phyloP scores from a whole-genome alignment of 805 yeast species.

The Sugiyamaella marilandica region DNA sequence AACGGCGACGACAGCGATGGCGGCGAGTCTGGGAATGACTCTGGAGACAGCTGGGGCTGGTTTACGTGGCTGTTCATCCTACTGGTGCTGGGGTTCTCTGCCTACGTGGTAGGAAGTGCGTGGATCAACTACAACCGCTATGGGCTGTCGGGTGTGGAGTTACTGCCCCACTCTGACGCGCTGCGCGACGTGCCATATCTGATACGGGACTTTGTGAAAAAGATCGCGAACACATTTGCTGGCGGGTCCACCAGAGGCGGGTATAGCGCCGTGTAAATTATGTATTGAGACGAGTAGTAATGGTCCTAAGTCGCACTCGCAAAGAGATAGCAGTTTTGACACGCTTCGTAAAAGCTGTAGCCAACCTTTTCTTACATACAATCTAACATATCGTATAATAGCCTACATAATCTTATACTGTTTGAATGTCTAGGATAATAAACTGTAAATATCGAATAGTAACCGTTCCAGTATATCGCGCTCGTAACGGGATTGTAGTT shows the following conservation, averaged over 20 bases:
- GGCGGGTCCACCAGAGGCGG: slow-evolving; percentile 68
- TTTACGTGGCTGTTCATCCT: slow-evolving; percentile 78
- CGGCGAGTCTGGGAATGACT: slow-evolving; percentile 30
- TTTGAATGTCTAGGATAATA: too few species aligned
- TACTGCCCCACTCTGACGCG: slow-evolving; percentile 36
- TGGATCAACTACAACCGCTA: slow-evolving; percentile 72
- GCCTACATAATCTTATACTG: too few species aligned
- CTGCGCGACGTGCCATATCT: slow-evolving; percentile 70
- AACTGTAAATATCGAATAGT: too few species aligned
- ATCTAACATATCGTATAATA: too few species aligned
- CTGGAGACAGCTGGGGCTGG: slow-evolving; percentile 63
- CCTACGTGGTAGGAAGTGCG: slow-evolving; percentile 67
- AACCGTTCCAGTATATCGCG: too few species aligned
- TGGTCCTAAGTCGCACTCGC: neutral
- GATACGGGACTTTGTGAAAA: slow-evolving; percentile 65
- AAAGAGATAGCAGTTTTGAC: neutral
- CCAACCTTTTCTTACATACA: too few species aligned
- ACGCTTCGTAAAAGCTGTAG: too few species aligned
- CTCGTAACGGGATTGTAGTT: too few species aligned
- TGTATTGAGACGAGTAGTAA: too few species aligned
- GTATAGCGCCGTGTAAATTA: slow-evolving; percentile 74
- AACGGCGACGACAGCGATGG: slow-evolving; percentile 23
- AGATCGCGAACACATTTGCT: slow-evolving; percentile 65
- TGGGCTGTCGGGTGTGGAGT: slow-evolving; percentile 58
- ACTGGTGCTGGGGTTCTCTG: slow-evolving; percentile 63